Conservation (phyloP, 768 basidiomycete genomes). For the Lentinula edodes region DNA sequence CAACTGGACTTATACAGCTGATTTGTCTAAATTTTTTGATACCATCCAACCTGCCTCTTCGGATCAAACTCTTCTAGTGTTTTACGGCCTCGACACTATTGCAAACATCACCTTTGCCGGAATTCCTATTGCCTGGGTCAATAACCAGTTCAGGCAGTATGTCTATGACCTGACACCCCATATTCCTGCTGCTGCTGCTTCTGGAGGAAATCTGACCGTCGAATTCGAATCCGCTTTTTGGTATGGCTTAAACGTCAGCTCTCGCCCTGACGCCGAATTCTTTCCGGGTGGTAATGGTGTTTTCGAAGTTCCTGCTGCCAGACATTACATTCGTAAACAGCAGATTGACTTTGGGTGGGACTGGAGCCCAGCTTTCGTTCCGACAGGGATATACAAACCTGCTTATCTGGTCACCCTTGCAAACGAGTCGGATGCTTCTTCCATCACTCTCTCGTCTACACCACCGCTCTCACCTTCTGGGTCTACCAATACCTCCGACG, state of each 20-base stretch:
- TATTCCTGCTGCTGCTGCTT: conserved; percentile 21
- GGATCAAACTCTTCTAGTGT: conserved; percentile 38
- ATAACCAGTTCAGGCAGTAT: conserved; percentile 54
- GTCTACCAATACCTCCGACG: conserved; percentile 15
- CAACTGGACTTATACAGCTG: conserved; percentile 56
- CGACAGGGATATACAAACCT: conserved; percentile 49
- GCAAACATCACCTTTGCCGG: conserved; percentile 49
- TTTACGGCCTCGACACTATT: conserved; percentile 54
- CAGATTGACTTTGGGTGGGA: conserved; percentile 44
- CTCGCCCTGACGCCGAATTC: conserved; percentile 40
- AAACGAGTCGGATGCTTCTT: conserved; percentile 10
- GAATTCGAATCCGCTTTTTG: conserved; percentile 47
- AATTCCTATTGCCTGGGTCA: conserved; percentile 50
- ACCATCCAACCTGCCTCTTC: conserved; percentile 14
- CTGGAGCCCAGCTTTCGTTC: conserved; percentile 53
- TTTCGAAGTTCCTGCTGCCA: conserved; percentile 2
- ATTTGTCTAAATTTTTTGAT: conserved; percentile 37
- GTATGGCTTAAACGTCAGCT: conserved; percentile 50
- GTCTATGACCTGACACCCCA: conserved; percentile 43
- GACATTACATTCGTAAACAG: conserved; percentile 35
- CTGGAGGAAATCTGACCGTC: conserved; percentile 38
- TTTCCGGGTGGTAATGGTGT: conserved; percentile 22
- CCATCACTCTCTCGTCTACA: conserved; percentile 12
- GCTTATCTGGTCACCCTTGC: conserved; percentile 45
- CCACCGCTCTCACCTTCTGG: conserved; percentile 20